Percentiles rank a stretch among this genome's conserved stretches.
Conservation (phyloP, 2,329 filamentous ascomycete species). For the Phialophora expanda region DNA sequence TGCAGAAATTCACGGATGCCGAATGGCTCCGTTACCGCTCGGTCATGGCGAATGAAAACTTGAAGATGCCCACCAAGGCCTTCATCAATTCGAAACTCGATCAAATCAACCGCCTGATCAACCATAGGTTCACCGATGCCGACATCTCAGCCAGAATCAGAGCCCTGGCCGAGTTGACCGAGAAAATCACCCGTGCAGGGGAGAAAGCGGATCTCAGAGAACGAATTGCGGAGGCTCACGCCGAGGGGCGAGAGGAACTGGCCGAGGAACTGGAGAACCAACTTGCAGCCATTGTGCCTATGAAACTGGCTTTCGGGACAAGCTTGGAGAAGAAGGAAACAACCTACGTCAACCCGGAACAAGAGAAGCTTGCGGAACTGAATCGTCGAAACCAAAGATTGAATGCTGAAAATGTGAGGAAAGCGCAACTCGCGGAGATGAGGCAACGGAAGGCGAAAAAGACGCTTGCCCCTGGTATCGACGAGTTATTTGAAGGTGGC, state of each 20-base stretch:
- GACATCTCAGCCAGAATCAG: conserved; percentile 81
- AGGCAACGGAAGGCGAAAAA: conserved; percentile 59
- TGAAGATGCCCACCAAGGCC: conserved; percentile 74
- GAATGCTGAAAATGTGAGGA: conserved; percentile 88
- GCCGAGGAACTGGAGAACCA: conserved; percentile 56
- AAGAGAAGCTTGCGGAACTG: conserved; percentile 80
- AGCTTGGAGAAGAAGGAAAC: conserved; percentile 64
- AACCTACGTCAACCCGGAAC: conserved; percentile 62
- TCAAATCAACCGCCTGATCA: conserved; percentile 79
- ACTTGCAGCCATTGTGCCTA: conserved; percentile 53
- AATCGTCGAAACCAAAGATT: conserved; percentile 83
- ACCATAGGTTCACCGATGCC: conserved; percentile 79
- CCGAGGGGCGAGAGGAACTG: conserved; percentile 66
- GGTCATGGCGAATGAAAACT: conserved; percentile 72
- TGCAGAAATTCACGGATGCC: conserved; percentile 79
- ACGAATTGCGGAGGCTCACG: conserved; percentile 69
- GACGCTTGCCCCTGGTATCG: conserved; percentile 44
- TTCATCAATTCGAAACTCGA: conserved; percentile 73
- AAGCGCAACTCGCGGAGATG: conserved; percentile 83
- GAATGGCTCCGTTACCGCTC: conserved; percentile 84
- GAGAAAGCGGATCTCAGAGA: conserved; percentile 71
- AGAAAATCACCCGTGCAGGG: conserved; percentile 65
- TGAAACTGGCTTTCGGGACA: conserved; percentile 76
- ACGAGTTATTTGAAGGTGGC: conserved; percentile 55
- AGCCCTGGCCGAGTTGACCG: conserved; percentile 70